A percentile compares a stretch with the other conserved stretches of the same genome.
phyloP scores from a whole-genome alignment of 2,329 filamentous ascomycete genomes.

The Phialocephala sp. region DNA sequence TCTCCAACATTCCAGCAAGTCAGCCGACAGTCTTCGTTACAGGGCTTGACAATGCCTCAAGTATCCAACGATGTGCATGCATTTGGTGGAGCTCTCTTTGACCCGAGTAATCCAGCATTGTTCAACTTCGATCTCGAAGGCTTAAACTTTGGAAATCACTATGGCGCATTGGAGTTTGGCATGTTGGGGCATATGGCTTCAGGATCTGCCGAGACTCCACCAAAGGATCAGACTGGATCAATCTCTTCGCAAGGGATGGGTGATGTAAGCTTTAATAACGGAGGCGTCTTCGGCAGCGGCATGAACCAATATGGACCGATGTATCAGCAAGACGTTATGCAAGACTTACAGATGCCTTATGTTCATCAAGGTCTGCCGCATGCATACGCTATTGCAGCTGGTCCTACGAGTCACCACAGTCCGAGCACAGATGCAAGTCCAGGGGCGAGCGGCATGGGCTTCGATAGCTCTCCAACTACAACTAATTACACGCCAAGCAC shows the following conservation, averaged over 20 bases:
- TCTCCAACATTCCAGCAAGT: constrained; percentile 72
- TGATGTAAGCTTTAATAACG: constrained; percentile 39
- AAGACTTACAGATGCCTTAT: constrained; percentile 54
- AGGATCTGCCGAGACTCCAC: constrained; percentile 80
- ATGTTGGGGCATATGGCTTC: constrained; percentile 97
- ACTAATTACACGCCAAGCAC: constrained; percentile 37
- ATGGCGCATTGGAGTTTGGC: constrained; percentile 92
- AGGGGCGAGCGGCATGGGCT: constrained; percentile 56
- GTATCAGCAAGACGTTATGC: constrained; percentile 54
- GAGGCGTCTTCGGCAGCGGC: constrained; percentile 38
- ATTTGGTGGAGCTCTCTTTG: constrained; percentile 71
- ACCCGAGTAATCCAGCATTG: constrained; percentile 87
- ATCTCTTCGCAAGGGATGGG: constrained; percentile 55
- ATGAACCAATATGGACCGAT: constrained; percentile 53
- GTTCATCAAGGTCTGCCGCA: constrained; percentile 67
- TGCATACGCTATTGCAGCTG: constrained; percentile 68
- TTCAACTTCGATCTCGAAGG: constrained; percentile 97
- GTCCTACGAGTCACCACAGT: constrained; percentile 66
- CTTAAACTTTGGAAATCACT: constrained; percentile 94
- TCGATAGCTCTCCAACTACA: constrained; percentile 61
- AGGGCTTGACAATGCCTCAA: constrained; percentile 46
- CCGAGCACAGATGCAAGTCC: constrained; percentile 70
- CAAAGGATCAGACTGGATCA: constrained; percentile 61
- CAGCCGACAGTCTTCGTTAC: constrained; percentile 54
- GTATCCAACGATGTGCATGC: constrained; percentile 53